phyloP scores from a whole-genome alignment of 2,329 filamentous ascomycete species.

The Trichoderma afroharzianum region DNA sequence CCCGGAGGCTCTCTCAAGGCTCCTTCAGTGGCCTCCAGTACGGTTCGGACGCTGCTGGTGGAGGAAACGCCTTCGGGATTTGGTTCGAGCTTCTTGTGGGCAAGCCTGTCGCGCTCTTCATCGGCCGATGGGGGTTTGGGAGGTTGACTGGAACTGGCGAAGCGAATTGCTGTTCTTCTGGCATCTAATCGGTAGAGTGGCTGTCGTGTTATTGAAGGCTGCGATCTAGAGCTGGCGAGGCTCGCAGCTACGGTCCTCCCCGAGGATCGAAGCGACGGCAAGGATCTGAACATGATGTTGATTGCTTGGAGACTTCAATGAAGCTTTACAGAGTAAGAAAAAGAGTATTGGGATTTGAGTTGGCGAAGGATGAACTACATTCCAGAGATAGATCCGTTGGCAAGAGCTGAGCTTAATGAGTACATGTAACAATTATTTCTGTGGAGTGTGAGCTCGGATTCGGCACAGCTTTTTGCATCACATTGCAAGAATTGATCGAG shows the following conservation, averaged over 20 bases:
- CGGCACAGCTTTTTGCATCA: background rate
- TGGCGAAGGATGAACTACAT: background rate
- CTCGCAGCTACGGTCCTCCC: background rate
- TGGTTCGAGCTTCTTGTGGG: constrained; percentile 52
- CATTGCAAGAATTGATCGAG: background rate
- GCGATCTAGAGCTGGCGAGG: constrained; percentile 14
- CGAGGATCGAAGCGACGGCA: constrained; percentile 12
- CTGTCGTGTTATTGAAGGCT: constrained; percentile 23
- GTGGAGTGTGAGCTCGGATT: background rate
- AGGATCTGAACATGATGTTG: constrained; percentile 30
- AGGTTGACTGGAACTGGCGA: constrained; percentile 20
- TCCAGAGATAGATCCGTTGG: background rate
- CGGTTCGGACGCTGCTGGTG: constrained; percentile 52
- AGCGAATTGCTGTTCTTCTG: background rate
- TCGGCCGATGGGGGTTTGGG: constrained; percentile 40
- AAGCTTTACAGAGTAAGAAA: background rate
- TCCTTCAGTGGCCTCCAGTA: constrained; percentile 39
- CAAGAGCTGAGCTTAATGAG: background rate
- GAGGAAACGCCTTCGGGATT: constrained; percentile 57
- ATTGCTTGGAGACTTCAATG: background rate
- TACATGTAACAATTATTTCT: background rate
- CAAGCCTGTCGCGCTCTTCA: constrained; percentile 52
- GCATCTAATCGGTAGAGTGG: constrained; percentile 16
- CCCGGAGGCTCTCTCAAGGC: constrained; percentile 25
- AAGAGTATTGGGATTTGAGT: background rate